Conservation (phyloP, 169 alveolate genomes). For the Condylostoma magnum region DNA sequence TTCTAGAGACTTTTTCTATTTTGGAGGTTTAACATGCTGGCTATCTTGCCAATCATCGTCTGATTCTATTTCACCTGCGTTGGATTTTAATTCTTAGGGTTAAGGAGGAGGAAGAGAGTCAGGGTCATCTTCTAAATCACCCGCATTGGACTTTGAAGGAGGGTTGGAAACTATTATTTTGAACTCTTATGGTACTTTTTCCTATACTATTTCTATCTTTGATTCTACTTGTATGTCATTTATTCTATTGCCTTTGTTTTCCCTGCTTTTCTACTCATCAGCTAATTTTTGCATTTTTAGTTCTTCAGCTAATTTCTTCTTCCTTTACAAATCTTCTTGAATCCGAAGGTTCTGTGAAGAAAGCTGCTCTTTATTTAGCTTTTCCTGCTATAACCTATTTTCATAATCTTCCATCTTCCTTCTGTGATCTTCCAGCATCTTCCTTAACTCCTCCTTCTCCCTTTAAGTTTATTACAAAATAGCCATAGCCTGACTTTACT, state of each 20-base stretch:
- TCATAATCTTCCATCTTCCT: background rate
- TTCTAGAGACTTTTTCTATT: background rate
- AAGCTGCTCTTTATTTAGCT: background rate
- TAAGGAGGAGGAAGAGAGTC: background rate
- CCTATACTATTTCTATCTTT: too few relatives aligned
- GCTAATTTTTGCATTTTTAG: background rate
- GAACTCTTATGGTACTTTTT: too few relatives aligned
- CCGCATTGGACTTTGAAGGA: slow-evolving; percentile 25
- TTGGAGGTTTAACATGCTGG: background rate
- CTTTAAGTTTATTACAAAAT: background rate
- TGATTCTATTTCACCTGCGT: background rate
- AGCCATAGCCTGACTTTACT: too few relatives aligned
- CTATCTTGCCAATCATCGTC: background rate
- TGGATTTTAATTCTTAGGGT: too few relatives aligned
- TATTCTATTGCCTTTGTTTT: background rate
- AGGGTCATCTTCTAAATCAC: slow-evolving; percentile 1
- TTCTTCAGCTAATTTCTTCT: background rate
- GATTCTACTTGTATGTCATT: background rate
- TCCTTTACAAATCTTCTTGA: background rate
- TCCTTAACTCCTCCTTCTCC: background rate
- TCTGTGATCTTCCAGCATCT: background rate
- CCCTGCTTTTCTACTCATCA: background rate
- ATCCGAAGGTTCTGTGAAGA: background rate
- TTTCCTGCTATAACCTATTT: background rate
- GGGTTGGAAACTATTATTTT: too few relatives aligned